Base-by-base conservation (phyloP, 2,329 filamentous ascomycete species). In the Aphanocladium album region DNA sequence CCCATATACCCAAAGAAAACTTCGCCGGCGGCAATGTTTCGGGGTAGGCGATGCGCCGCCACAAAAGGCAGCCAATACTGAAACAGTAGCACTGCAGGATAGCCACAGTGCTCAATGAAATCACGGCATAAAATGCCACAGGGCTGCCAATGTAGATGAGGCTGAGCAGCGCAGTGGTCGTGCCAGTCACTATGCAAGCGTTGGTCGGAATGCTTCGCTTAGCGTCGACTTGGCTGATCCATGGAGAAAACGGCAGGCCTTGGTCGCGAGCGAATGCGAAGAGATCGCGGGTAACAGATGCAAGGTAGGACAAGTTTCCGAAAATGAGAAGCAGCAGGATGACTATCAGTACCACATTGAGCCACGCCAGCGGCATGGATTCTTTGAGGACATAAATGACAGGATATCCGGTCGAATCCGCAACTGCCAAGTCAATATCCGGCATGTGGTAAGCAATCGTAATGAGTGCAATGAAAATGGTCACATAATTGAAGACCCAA, bases 101-200 rank as follows among this genome's bases (percentile, higher is more conserved):
- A 9, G 63, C 63, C n/a, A 64, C 63, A 1, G 57, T 63, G 33
- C 50, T 57, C 1, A 63, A 55, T 2, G 63, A 63, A 1, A 54
- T 60, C 5, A 63, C 60, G 53, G 63, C 63, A 37, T 64, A 63
- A 53, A 64, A 64, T 6, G 63, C 63, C 41, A 62, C 59, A 14
- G 61, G 61, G 21, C 61, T 64, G 37, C 61, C 63, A 9, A 64
- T 53, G 41, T 64, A 62, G 19, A 62, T 62, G 16, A 61, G 45
- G 17, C 52, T 57, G n/a, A 61, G 59, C 16, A 55, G 45, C 11
- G 62, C 50, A 12, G 57, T 62, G 16, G 52, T 59, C 12, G 55
- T 51, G 12, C 60, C 43, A 37, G 58, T 60, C 16, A 60, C n/a
- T 7, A 62, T 61, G 37, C 57, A 64, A 21, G 61, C 62, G 33